Evolutionary conservation across 192 early-diverging fungal species (phyloP), one percentile per base, ranked within the genome.

Genomic region (Coemansia sp.): DNA sequence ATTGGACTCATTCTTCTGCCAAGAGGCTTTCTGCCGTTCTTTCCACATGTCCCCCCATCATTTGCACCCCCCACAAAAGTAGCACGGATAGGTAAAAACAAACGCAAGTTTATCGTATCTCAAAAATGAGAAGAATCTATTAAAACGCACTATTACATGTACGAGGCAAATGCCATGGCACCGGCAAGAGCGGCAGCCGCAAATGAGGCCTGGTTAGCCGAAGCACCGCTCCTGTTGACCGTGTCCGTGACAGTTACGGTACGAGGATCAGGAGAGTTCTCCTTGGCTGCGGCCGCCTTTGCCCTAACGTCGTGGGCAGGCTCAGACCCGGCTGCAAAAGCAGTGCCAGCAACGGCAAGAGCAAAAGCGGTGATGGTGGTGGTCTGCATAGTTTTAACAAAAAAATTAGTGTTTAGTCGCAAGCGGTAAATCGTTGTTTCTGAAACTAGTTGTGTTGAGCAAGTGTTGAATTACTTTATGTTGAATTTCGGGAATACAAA

Each of bases 181-280:
- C 78, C 78, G 3, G 78, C 72, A 31, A 81, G 72, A 29, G 78
- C 78, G 31, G 78, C 78, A 39, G 72, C 78, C 18, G 78, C 78
- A 26, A 81, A 52, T 35, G 78, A 81, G 16, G 61, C 61, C 40
- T 70, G 66, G 69, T 81, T 81, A 43, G 42, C 63, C 20, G 43
- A 48, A 23, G 78, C 78, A 31, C 72, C 66, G 66, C 66, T 75
- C 30, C 37, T 48, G 33, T 60, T 61, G 26, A 74, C 63, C 8
- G 78, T 81, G 42, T 68, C 70, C 13, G 72, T 81, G 33, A 72
- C 72, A 23, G 75, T 77, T 31, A 77, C 75, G 21, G 78, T 81
- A 28, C 78, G 72, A 42, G 66, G 59, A n/a, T 80, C 77, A 20
- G 78, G 66, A 2, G 30, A 30, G 35, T 43, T 33, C n/a, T 53